Evolutionary conservation across 129 eudicot species (phyloP), one percentile per base, ranked within the genome.

Genomic region (Tagetes patula): DNA sequence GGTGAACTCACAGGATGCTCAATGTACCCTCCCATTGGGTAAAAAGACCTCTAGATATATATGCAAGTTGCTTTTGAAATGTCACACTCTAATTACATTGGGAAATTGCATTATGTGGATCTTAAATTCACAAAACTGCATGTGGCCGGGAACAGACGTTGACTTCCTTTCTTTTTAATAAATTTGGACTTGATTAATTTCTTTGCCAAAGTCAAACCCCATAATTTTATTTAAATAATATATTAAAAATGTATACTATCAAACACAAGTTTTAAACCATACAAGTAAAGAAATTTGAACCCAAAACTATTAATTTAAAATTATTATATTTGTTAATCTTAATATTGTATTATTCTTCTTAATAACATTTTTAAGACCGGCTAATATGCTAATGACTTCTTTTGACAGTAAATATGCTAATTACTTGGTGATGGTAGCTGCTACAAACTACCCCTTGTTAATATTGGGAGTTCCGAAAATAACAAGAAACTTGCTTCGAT

Each of bases 1-100:
- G 11, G 63, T 69, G 33, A 63, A 54, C 65, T 78, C 82, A 78
- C 82, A 78, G 60, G 82, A 62, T 78, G 67, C 67, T 42, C 60
- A 71, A 33, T 54, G 56, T 50, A 49, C 72, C 73, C 67, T 63
- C 59, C 50, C 54, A 71, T 64, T 64, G 59, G 67, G 32, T 63
- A 56, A 71, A 62, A 63, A 65, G 62, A 60, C 11, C 48, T 8
- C 0, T 8, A 61, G 69, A 50, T 38, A 72, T 71, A 50, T 38
- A 72, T 71, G 66, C 77, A 78, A 71, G 61, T 78, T 72, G 50
- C 60, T 34, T 37, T 7, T 40, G 34, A 61, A 50, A 47, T 76
- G 69, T 67, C 75, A 54, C 3, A 48, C 48, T 1, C 34, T 54
- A 60, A 38, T 47, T 69, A 3, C 76, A n/a, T 77, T 38, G 45